These are phyloP conservation scores for Russula emetica DNA, from an alignment of 768 basidiomycete genomes.

Conservation along the genomic window DNA sequence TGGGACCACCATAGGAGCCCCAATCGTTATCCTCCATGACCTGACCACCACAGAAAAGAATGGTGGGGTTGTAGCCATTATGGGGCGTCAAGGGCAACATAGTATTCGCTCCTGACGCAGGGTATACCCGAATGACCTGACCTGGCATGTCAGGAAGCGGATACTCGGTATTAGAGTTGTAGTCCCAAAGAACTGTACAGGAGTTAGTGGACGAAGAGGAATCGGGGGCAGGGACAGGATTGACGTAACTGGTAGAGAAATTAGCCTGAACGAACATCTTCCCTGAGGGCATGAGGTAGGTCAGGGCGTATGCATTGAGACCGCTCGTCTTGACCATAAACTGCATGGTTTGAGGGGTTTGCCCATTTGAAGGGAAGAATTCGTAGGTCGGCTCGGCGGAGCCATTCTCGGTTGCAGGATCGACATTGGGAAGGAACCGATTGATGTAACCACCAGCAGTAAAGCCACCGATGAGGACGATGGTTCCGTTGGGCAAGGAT, in stretches of 20 bases:
- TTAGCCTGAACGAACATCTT: conserved; percentile 16
- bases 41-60: conserved; percentile 14
- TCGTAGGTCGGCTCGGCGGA: not conserved
- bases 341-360: not conserved
- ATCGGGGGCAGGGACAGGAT: too few relatives aligned
- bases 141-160: conserved; percentile 14
- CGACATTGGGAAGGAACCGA: not conserved
- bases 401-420: not conserved
- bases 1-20: not conserved
- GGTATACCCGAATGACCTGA: conserved; percentile 13
- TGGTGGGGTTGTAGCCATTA: not conserved
- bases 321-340: conserved; percentile 6
- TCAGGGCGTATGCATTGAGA: conserved; percentile 1
- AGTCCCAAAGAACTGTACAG: conserved; percentile 15
- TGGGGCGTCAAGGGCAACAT: conserved; percentile 11
- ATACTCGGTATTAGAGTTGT: not conserved
- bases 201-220: not conserved
- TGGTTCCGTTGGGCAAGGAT: not conserved
- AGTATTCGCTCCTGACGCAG: conserved; percentile 12
- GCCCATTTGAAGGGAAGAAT: not conserved
- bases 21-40: not conserved
- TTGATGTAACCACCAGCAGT: conserved; percentile 4
- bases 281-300: conserved; percentile 11
- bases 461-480: conserved; percentile 11
- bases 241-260: conserved; percentile 9